phyloP scores from a whole-genome alignment of 345 rosid species.

The Kandelia obovata region DNA sequence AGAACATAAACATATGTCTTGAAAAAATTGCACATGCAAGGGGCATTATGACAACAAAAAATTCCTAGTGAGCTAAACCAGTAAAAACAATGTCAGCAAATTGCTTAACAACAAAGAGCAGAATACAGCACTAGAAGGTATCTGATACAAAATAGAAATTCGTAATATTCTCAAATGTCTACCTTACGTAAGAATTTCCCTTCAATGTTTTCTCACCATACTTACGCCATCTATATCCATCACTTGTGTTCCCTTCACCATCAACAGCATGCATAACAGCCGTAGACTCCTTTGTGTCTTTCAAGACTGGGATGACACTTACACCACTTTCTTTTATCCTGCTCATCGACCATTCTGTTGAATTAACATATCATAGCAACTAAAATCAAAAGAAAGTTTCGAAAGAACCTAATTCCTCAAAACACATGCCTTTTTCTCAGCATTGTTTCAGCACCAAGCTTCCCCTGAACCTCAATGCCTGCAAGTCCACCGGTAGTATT shows the following conservation, averaged over 20 bases:
- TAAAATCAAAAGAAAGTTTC: neutral
- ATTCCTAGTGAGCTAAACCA: too few relatives aligned
- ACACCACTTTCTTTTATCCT: conserved; percentile 11
- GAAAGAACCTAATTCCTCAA: neutral
- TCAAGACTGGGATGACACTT: neutral
- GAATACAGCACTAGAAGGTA: too few relatives aligned
- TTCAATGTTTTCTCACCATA: neutral
- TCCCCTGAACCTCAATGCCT: conserved; percentile 10
- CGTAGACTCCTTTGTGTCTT: conserved; percentile 12
- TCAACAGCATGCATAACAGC: neutral
- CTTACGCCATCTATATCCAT: conserved; percentile 1
- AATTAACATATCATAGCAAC: neutral
- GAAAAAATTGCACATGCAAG: too few relatives aligned
- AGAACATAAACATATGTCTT: too few relatives aligned
- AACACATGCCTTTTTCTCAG: conserved; percentile 8
- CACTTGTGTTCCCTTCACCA: neutral
- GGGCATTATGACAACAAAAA: too few relatives aligned
- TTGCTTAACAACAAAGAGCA: too few relatives aligned
- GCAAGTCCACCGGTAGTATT: neutral
- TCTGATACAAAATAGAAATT: too few relatives aligned
- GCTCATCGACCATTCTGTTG: neutral
- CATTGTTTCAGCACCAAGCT: conserved; percentile 8
- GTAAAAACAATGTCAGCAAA: too few relatives aligned
- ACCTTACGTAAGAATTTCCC: conserved; percentile 1
- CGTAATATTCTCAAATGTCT: neutral